Conservation (phyloP, 305 asterid species). For the Solanum hybrid region DNA sequence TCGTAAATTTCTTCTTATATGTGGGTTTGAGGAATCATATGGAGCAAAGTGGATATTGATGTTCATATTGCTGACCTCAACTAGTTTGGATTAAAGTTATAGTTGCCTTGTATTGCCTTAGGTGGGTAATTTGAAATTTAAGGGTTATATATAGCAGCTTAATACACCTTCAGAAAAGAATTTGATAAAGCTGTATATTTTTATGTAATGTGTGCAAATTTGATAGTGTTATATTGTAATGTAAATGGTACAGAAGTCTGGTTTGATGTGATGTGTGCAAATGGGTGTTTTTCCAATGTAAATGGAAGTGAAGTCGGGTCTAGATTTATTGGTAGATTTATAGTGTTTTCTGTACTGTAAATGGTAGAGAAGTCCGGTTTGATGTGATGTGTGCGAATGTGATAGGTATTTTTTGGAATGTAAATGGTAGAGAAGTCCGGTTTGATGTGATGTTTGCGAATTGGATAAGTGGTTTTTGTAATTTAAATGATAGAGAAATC, state of each 20-base stretch:
- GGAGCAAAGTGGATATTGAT: background rate
- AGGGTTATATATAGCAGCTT: background rate
- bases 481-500: background rate
- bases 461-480: background rate
- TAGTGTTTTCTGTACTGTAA: background rate
- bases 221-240: background rate
- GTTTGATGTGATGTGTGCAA: background rate
- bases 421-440: background rate
- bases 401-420: background rate
- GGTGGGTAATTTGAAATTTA: background rate
- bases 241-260: background rate
- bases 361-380: background rate
- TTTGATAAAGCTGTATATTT: background rate
- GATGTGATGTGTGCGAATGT: background rate
- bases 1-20: background rate
- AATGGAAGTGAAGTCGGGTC: background rate
- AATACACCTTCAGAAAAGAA: background rate
- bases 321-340: no score
- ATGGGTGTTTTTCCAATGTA: background rate
- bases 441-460: background rate
- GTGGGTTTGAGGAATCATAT: background rate
- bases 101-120: background rate
- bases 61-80: background rate
- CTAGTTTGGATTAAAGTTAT: background rate
- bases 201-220: background rate